Conservation (phyloP, 2,329 filamentous ascomycete genomes). For the Colletotrichum tanaceti region DNA sequence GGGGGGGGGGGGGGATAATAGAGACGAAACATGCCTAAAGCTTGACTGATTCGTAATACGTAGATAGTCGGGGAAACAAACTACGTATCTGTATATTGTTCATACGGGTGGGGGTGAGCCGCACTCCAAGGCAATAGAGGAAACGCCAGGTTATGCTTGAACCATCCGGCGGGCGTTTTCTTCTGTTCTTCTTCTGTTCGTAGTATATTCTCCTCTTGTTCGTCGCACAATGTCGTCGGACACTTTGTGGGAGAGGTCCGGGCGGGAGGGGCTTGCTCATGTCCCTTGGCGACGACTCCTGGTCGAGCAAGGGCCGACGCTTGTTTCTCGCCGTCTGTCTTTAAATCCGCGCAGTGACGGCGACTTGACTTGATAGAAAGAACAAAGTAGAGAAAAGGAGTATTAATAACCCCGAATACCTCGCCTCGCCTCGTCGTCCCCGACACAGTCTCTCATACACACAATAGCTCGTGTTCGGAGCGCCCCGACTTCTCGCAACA, state of each 20-base stretch:
- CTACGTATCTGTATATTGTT: too few relatives aligned
- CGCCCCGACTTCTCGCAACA: background rate
- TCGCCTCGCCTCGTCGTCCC: background rate
- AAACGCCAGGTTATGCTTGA: background rate
- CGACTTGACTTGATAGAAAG: background rate
- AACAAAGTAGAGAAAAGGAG: background rate
- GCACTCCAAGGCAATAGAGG: background rate
- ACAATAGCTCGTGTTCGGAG: background rate
- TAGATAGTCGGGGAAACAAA: background rate
- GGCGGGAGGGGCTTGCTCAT: background rate
- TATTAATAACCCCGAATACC: background rate
- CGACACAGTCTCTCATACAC: too few relatives aligned
- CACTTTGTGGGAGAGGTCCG: slow-evolving; percentile 20
- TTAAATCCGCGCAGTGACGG: background rate
- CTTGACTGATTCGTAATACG: slow-evolving; percentile 6
- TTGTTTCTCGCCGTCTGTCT: background rate
- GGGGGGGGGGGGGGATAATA: background rate
- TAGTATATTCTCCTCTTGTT: too few relatives aligned
- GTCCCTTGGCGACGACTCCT: slow-evolving; percentile 9
- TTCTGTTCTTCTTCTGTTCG: background rate
- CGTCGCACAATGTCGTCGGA: background rate
- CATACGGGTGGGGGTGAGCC: too few relatives aligned
- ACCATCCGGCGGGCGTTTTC: background rate
- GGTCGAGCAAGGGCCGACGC: slow-evolving; percentile 12
- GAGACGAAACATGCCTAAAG: slow-evolving; percentile 12